Evolutionary conservation across 2,329 filamentous ascomycete genomes (phyloP), one percentile per base, ranked within the genome.

Genomic region (Penicillium glabrum): DNA sequence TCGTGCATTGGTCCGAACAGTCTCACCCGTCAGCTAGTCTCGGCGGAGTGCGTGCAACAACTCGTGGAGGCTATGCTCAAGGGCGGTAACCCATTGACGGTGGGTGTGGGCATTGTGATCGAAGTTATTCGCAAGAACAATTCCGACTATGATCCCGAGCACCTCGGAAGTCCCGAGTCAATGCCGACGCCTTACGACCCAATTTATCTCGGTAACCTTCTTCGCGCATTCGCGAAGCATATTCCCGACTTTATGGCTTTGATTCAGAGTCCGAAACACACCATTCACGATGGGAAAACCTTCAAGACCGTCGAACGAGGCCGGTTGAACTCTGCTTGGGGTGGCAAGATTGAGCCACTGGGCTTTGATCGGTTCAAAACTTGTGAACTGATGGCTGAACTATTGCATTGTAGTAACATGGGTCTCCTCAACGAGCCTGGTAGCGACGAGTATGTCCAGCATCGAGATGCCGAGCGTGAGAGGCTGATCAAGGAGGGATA

Each of bases 61-160:
- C 83, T 99, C n/a, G 91, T 98, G 58, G 80, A 84, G 14, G 91
- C 93, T 67, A 99, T 99, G 95, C 84, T 98, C 14, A 84, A 88
- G 51, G 95, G 95, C 39, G 95, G 95, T 26, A 98, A 99, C 68
- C 89, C 95, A 6, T 78, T 99, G 57, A 98, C 93, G 0, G 96
- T 98, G 16, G 95, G 95, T 49, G 95, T 99, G 11, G 95, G 95
- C 21, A 97, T 98, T 68, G 86, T 99, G 33, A 99, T 99, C 62
- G 95, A 99, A 76, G 95, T 99, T 46, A 99, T 99, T 72, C 86
- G 95, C 59, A 99, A 99, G 79, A 99, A 99, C 77, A 99, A 99
- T 73, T 98, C 95, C 0, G 95, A 99, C 75, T 99, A 99, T 72
- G 95, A 99, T 66, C 89, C 95, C 1, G 95, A 98, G 66, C 90